Conservation (phyloP, 169 alveolate species). For the Cryptosporidium sp. region DNA sequence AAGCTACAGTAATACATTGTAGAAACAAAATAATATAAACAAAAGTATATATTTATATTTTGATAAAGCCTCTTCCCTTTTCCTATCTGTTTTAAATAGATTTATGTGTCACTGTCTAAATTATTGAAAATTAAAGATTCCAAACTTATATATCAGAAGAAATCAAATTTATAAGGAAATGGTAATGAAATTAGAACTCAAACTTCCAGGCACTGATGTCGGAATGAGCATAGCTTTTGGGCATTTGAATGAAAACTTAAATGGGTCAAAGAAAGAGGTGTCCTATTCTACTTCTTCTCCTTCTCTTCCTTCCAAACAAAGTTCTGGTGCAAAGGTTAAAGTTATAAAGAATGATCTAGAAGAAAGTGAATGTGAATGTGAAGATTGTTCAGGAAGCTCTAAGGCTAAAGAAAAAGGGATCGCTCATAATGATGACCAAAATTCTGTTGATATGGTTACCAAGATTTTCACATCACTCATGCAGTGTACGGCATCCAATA, state of each 20-base stretch:
- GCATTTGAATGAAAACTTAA: slow-evolving; percentile 1
- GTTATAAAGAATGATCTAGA: slow-evolving; percentile 17
- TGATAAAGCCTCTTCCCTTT: neutral
- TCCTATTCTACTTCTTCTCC: neutral
- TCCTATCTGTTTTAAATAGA: neutral
- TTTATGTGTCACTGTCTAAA: neutral
- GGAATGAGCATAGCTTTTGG: slow-evolving; percentile 68
- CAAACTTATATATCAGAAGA: neutral
- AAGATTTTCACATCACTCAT: slow-evolving; percentile 57
- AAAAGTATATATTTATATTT: neutral
- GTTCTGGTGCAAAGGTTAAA: neutral
- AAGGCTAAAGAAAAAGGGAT: neutral
- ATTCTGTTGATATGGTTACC: slow-evolving; percentile 49
- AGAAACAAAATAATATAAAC: neutral
- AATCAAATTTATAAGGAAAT: neutral
- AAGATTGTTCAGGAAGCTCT: neutral
- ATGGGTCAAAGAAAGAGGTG: neutral
- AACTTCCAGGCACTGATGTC: slow-evolving; percentile 64
- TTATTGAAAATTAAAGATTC: neutral
- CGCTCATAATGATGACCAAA: neutral
- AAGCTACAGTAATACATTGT: neutral
- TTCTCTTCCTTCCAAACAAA: neutral
- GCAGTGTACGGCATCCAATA: slow-evolving; percentile 67
- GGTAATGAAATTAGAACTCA: slow-evolving; percentile 43
- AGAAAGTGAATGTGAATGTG: slow-evolving; percentile 55